Base-by-base conservation (phyloP, 164 flowering plant genomes). In the Vitis rupestris region DNA sequence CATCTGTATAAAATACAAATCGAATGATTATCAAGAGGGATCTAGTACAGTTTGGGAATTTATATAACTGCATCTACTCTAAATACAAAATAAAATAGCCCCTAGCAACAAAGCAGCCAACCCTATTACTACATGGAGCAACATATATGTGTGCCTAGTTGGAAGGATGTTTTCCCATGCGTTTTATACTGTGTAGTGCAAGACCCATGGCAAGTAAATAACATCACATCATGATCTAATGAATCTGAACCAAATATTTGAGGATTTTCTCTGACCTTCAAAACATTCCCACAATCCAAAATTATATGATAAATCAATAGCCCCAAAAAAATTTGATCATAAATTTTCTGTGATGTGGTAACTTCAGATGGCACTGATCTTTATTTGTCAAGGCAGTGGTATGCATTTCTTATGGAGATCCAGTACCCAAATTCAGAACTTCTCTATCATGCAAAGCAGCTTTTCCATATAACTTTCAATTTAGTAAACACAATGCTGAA, bases 1-100 rank as follows among this genome's bases (percentile, higher is more conserved):
- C 99, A 96, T 93, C 99, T 96, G 82, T 75, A 79, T 23, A 50
- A 58, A 47, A 76, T 3, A 55, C 29, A 52, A 37, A 37, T 3
- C 44, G 7, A 37, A 37, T 10, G 23, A 19, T 59, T 11, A 69
- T 51, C 54, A 58, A 55, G 14, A 9, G 44, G 7, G 44, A 6
- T 37, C 44, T 37, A 37, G 44, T 37, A 37, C 44, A 37, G 44
- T 37, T 37, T 37, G 44, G 44, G 44, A 37, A 37, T 37, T 37
- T 37, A 3, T 37, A 37, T 37, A 37, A 37, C 7, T 3, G 7
- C 44, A 3, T 37, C 44, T 37, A 37, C 44, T 37, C 44, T 37
- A 37, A 37, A 37, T 37, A 37, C 44, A 37, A 37, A 37, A 37
- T 37, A 37, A 37, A 37, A 37, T 37, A 37, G 44, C 44, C 44